A percentile compares a stretch with the other conserved stretches of the same genome.
phyloP scores from a whole-genome alignment of 306 rosid genomes.

The Hylodesmum podocarpum region DNA sequence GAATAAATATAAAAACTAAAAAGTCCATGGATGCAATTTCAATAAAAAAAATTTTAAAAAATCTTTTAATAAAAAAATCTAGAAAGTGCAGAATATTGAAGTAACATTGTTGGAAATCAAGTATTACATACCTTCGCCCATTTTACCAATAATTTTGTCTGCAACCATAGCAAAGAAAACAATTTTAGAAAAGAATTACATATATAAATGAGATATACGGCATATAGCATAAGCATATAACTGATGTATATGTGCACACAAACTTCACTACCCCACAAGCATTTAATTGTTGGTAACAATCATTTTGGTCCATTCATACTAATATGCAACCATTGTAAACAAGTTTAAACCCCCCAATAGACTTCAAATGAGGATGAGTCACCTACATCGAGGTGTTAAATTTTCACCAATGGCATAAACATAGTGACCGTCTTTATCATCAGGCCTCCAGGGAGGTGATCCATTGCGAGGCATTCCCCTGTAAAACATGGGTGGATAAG shows the following conservation, averaged over 20 bases:
- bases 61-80: not conserved
- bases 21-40: not conserved
- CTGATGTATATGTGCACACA: not conserved
- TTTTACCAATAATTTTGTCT: slow-evolving; percentile 77
- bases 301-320: not conserved
- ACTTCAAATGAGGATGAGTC: not conserved
- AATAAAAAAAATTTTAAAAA: not conserved
- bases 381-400: slow-evolving; percentile 69
- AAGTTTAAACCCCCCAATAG: not conserved
- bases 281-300: not conserved
- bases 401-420: slow-evolving; percentile 65
- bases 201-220: too few relatives aligned
- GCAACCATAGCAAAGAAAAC: slow-evolving; percentile 34
- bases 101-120: not conserved
- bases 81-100: not conserved
- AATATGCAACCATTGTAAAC: not conserved
- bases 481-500: slow-evolving; percentile 51
- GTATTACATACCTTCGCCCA: slow-evolving; percentile 73
- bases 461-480: slow-evolving; percentile 61
- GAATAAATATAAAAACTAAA: not conserved
- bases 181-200: slow-evolving; percentile 19
- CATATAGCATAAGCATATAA: not conserved
- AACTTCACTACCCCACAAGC: not conserved
- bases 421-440: slow-evolving; percentile 77
- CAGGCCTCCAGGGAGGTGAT: slow-evolving; percentile 84